Base-by-base conservation (phyloP, 139 green algal genomes). In the Mesotaenium endlicherianum region DNA sequence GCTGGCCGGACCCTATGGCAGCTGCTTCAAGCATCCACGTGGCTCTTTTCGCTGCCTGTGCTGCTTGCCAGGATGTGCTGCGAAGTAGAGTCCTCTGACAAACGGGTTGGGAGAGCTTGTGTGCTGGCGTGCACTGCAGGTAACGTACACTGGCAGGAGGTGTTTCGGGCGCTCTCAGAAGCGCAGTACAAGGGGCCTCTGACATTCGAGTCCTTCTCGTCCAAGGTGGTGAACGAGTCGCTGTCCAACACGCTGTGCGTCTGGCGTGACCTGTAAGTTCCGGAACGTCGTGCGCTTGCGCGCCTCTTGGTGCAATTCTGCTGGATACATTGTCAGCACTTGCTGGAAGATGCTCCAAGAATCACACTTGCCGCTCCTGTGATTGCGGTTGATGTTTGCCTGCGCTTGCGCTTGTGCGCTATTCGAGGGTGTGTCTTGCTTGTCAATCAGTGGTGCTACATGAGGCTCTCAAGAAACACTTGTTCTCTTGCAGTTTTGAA, bases 191-290 rank as follows among this genome's bases (percentile, higher is more conserved):
- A 2, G 53, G 83, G 83, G 1, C 77, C 76, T 8, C 71, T 89
- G 43, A 82, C 77, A 4, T 89, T 89, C 41, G 84, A 89, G 84
- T 84, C 72, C n/a, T 89, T 89, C 68, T 82, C 64, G 1, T 70
- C 64, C 3, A 31, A 50, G 40, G 84, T 89, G 6, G 84, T 89
- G 17, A 83, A 34, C 47, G 31, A 26, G 8, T 31, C 43, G 3
- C 79, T 89, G 20, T 86, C 77, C 47, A 77, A 85, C 71, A 72
- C 42, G 26, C 79, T 89, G n/a, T 80, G 58, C 40, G 68, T 89
- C 4, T 89, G 84, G 84, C 70, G 84, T 17, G 50, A 89, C 71
- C 70, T 77, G 77, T 79, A 47, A 85, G 78, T 67, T n/a, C n/a
- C n/a, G n/a, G 8, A 43, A 30, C 26, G 3, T 42, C 5, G 40